A percentile compares a stretch with the other conserved stretches of the same genome.
Conservation (phyloP, 2,329 filamentous ascomycete species). For the Sordariomycetes sp. region DNA sequence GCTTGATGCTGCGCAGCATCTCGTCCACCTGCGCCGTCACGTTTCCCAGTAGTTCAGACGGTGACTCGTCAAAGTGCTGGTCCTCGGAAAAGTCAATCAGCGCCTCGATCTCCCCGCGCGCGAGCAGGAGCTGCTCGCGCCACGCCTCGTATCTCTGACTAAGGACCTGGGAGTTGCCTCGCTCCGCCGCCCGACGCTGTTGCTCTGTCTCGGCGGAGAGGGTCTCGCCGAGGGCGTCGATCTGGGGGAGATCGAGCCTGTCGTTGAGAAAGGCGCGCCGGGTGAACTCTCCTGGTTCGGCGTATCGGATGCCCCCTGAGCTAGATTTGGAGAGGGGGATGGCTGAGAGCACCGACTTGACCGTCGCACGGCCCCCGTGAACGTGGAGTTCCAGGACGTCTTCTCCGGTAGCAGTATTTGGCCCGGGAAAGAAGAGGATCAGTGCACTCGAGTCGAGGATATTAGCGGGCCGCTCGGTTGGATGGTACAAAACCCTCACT, state of each 20-base stretch:
- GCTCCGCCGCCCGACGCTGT: slow-evolving; percentile 75
- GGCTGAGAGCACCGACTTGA: slow-evolving; percentile 71
- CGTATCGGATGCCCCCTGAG: slow-evolving; percentile 53
- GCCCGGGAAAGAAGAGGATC: slow-evolving; percentile 69
- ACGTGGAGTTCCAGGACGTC: slow-evolving; percentile 86
- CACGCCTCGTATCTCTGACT: slow-evolving; percentile 70
- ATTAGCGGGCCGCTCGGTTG: slow-evolving; percentile 21
- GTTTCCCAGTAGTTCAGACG: slow-evolving; percentile 54
- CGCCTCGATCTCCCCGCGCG: slow-evolving; percentile 84
- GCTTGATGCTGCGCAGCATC: slow-evolving; percentile 48
- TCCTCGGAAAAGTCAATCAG: slow-evolving; percentile 96
- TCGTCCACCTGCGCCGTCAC: slow-evolving; percentile 50
- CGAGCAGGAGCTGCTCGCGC: slow-evolving; percentile 63
- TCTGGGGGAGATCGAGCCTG: slow-evolving; percentile 75
- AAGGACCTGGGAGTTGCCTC: slow-evolving; percentile 58
- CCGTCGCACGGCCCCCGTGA: slow-evolving; percentile 82
- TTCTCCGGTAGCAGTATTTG: slow-evolving; percentile 80
- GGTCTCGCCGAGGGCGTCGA: slow-evolving; percentile 50
- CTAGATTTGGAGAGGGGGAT: slow-evolving; percentile 41
- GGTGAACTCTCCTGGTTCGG: slow-evolving; percentile 92
- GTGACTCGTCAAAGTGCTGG: slow-evolving; percentile 89
- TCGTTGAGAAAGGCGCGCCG: slow-evolving; percentile 80
- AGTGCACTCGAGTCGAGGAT: slow-evolving; percentile 69
- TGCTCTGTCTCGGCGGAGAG: slow-evolving; percentile 73
- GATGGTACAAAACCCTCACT: slow-evolving; percentile 60